phyloP scores from a whole-genome alignment of 179 eudicot species.

The Vitellaria paradoxa region DNA sequence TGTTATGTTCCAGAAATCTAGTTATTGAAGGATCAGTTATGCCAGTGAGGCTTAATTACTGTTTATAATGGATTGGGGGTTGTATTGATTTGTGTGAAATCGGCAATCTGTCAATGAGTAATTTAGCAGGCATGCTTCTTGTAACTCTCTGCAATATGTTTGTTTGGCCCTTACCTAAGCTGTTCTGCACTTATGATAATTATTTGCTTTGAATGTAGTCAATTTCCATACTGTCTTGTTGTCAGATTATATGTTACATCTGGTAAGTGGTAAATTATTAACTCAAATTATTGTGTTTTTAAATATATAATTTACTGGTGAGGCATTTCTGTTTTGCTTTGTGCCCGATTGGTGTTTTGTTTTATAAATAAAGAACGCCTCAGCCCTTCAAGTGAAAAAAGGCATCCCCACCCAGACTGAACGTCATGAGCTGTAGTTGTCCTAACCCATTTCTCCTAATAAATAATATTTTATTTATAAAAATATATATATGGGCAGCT shows the following conservation, averaged over 20 bases:
- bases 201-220: background rate
- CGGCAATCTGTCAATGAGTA: too few relatives aligned
- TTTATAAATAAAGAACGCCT: too few relatives aligned
- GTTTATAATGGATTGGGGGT: background rate
- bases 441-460: too few relatives aligned
- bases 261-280: background rate
- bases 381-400: too few relatives aligned
- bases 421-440: too few relatives aligned
- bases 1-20: background rate
- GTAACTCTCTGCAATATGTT: too few relatives aligned
- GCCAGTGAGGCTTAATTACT: background rate
- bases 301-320: background rate
- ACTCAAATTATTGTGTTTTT: background rate
- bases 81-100: background rate
- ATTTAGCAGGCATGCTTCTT: too few relatives aligned
- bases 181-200: background rate
- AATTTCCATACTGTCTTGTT: too few relatives aligned
- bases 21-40: constrained; percentile 1
- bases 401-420: too few relatives aligned
- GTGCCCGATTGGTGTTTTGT: background rate
- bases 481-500: background rate
- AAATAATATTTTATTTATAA: too few relatives aligned
- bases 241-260: background rate
- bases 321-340: background rate
- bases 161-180: background rate